These are phyloP conservation scores for Saccharomycopsis capsularis DNA, from an alignment of 805 yeast species.

Conservation along the genomic window DNA sequence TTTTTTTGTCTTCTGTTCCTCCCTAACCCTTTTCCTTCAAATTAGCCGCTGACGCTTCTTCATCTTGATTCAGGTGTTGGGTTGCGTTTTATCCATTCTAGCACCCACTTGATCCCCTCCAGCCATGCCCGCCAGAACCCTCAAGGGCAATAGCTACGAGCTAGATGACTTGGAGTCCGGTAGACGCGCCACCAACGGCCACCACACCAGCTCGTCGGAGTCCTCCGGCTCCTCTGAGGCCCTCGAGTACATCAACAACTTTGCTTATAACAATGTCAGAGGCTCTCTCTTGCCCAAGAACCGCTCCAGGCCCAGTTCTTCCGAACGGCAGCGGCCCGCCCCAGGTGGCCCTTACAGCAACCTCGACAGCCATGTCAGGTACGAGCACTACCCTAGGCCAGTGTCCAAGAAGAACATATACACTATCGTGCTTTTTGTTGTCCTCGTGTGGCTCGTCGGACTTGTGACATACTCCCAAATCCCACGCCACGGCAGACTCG, in stretches of 20 bases:
- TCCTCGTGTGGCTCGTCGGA: slow-evolving; percentile 27
- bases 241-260: slow-evolving; percentile 21
- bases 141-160: slow-evolving; percentile 3
- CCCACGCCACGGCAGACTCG: slow-evolving; percentile 20
- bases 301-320: slow-evolving; percentile 22
- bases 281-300: slow-evolving; percentile 15
- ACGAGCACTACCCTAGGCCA: slow-evolving; percentile 15
- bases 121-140: too few relatives aligned
- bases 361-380: slow-evolving; percentile 2
- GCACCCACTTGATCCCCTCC: background rate
- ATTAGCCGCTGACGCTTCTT: too few relatives aligned
- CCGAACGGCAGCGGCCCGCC: background rate
- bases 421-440: slow-evolving; percentile 16
- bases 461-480: slow-evolving; percentile 24
- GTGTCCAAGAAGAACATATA: slow-evolving; percentile 8
- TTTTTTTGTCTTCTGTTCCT: too few relatives aligned
- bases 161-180: slow-evolving; percentile 6
- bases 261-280: slow-evolving; percentile 26
- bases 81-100: background rate
- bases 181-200: background rate
- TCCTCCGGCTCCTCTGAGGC: slow-evolving; percentile 8
- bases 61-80: background rate
- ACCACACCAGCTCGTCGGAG: background rate
- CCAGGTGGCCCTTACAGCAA: background rate
- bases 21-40: too few relatives aligned